Evolutionary conservation across 2,329 filamentous ascomycete species (phyloP), one percentile per base, ranked within the genome.

Genomic region (Aureobasidium sp.): DNA sequence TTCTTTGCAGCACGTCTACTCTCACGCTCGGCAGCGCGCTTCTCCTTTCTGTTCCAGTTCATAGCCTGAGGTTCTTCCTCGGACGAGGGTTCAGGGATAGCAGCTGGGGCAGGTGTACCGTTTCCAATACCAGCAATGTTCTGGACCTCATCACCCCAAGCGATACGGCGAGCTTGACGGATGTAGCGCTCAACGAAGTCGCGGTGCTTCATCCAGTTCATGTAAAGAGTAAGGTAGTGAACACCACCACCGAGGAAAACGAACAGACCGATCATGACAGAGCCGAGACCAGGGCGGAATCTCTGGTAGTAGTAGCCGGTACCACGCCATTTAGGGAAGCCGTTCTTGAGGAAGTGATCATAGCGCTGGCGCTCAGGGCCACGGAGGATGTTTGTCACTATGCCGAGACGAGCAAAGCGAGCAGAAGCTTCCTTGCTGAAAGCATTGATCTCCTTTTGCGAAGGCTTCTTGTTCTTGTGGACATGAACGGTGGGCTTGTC

Each of bases 271-370:
- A 87, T 64, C 57, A 97, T 76, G 50, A 96, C 94, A 15, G 89
- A 89, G 63, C 90, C 91, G 48, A 97, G 80, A 9, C 94, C 94
- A 1, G 94, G 94, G 23, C 94, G 85, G 82, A 93, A 97, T 63
- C 94, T 87, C 70, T 86, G 87, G 80, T 99, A 99, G 82, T 97
- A 99, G 83, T 99, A 99, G 65, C 94, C 93, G 48, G 93, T 97
- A 63, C 94, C 94, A 79, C 93, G 92, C 94, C 94, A 99, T 62
- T 85, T 85, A 36, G 94, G 94, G 79, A 99, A 99, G 65, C 94
- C 94, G 76, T 97, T 91, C 74, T 80, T 78, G 64, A 97, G 77
- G 79, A 97, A 99, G 75, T 97, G 88, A 74, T 99, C 93, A 76
- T 99, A 99, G 66, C 94, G 88, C 68, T 90, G 89, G 66, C 94